Percentiles rank a stretch among this genome's conserved stretches.
These are phyloP conservation scores for Neurospora sp. DNA, from an alignment of 495 filamentous ascomycete genomes.

Conservation along the genomic window DNA sequence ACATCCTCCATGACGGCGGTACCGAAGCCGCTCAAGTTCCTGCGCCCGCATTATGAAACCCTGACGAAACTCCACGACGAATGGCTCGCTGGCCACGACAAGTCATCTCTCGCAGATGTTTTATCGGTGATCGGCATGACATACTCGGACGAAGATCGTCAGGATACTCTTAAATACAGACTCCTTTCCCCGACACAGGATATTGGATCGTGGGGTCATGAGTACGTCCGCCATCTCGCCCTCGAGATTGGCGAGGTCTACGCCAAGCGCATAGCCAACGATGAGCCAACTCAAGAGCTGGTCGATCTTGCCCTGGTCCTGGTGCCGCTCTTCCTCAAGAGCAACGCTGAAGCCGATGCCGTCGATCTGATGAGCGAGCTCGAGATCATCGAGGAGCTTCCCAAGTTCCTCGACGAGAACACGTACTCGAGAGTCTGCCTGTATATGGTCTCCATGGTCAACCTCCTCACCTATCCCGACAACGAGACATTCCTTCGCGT, in stretches of 20 bases:
- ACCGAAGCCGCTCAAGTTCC: constrained; percentile 95
- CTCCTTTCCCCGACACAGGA: constrained; percentile 83
- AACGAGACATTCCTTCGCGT: constrained; percentile 88
- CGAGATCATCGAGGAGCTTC: constrained; percentile 91
- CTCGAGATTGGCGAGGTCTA: constrained; percentile 94
- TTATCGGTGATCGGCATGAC: constrained; percentile 98
- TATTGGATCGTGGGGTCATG: constrained; percentile 95
- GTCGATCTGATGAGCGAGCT: constrained; percentile 94
- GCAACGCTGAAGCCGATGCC: constrained; percentile 96
- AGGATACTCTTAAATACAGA: constrained; percentile 92
- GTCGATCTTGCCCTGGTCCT: constrained; percentile 71
- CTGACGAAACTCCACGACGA: constrained; percentile 77
- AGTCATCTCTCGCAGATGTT: constrained; percentile 86
- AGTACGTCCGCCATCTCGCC: constrained; percentile 93
- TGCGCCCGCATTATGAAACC: constrained; percentile 87
- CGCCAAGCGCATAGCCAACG: constrained; percentile 53
- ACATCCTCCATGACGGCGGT: constrained; percentile 99
- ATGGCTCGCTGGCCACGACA: constrained; percentile 75
- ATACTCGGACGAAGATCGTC: constrained; percentile 88
- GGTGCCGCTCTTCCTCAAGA: constrained; percentile 90
- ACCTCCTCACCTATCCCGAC: constrained; percentile 91
- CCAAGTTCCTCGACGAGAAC: constrained; percentile 81
- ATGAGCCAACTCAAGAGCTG: constrained; percentile 60
- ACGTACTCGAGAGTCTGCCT: constrained; percentile 88
- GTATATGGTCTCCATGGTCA: constrained; percentile 99